phyloP scores from a whole-genome alignment of 345 rosid genomes.

The Angophora floribunda region DNA sequence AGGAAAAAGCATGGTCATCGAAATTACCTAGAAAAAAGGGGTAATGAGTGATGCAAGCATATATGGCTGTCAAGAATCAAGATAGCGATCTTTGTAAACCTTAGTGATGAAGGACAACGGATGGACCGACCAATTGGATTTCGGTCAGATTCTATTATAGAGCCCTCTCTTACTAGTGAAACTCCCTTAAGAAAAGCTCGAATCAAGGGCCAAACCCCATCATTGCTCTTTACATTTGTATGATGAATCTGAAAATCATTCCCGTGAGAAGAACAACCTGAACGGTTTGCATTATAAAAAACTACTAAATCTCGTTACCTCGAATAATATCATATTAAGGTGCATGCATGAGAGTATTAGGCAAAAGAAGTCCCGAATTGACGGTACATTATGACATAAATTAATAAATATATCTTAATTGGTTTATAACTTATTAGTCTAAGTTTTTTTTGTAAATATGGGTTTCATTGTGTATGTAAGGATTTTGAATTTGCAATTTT shows the following conservation, averaged over 20 bases:
- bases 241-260: neutral
- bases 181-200: too few relatives aligned
- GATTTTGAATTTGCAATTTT: neutral
- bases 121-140: neutral
- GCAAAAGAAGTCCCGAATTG: rapidly evolving
- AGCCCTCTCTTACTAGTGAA: neutral
- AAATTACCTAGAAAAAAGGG: neutral
- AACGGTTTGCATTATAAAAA: too few relatives aligned
- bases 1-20: neutral
- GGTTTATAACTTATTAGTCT: neutral
- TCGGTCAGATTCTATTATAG: neutral
- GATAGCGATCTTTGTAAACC: neutral
- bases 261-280: neutral
- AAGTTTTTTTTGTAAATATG: neutral
- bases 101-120: neutral
- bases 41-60: neutral
- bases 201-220: too few relatives aligned
- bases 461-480: neutral
- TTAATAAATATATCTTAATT: neutral
- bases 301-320: neutral
- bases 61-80: neutral
- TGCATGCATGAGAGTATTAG: neutral
- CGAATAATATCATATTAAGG: neutral
- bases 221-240: neutral
- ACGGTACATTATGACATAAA: neutral